Conservation (phyloP, 2,329 filamentous ascomycete genomes). For the Didymosphaeria variabile region DNA sequence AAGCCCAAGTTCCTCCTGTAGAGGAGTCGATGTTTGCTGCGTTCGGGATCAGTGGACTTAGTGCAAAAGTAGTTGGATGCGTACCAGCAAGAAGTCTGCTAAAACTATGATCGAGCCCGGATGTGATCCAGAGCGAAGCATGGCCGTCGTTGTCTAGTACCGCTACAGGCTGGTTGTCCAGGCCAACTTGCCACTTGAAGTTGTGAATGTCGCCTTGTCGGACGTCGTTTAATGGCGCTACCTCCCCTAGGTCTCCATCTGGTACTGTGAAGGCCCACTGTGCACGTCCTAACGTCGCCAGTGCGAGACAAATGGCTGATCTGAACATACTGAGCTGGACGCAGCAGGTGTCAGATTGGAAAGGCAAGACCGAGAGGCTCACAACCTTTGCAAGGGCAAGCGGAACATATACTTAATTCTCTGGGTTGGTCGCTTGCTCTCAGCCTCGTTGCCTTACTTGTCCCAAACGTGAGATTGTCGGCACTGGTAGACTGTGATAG, state of each 20-base stretch:
- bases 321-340: neutral
- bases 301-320: neutral
- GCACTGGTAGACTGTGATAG: neutral
- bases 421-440: neutral
- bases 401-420: neutral
- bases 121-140: neutral
- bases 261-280: conserved; percentile 1
- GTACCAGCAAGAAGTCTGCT: neutral
- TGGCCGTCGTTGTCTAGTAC: neutral
- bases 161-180: neutral
- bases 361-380: no score
- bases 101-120: neutral
- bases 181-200: neutral
- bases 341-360: no score
- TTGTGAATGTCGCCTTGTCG: neutral
- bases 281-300: neutral
- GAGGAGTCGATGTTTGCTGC: neutral
- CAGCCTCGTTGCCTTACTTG: neutral
- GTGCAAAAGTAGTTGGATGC: neutral
- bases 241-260: neutral
- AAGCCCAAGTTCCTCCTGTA: neutral
- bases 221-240: neutral
- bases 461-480: neutral
- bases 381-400: neutral
- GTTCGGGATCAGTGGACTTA: neutral